Base-by-base conservation (phyloP, 2,329 filamentous ascomycete genomes). In the Thermochaetoides dissita region DNA sequence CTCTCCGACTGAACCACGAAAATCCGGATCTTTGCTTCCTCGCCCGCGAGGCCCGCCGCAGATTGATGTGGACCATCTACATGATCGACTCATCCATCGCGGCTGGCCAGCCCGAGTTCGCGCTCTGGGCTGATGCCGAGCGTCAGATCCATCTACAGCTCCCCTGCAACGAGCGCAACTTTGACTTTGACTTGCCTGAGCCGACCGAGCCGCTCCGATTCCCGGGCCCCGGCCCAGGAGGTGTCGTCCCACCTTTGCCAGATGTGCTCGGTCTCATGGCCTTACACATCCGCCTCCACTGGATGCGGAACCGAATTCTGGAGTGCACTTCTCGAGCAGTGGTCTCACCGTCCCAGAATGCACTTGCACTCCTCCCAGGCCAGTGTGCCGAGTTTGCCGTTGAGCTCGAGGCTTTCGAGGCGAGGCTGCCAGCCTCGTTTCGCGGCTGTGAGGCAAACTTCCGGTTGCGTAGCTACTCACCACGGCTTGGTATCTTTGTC, bases 161-260 rank as follows among this genome's bases (percentile, higher is more conserved):
- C 8, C 67, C 67, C 0, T 70, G 66, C 51, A 68, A 69, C 49
- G 67, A 71, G 53, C 62, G 64, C 2, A 68, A 68, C 45, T 69
- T 69, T 43, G 72, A 77, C 52, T 74, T 74, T 47, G 71, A 75
- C 52, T 63, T 75, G 1, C 68, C 71, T 6, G 71, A 76, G 50
- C 60, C 63, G 5, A 72, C 71, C 7, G 70, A 74, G 45, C 63
- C 63, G 38, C 63, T 74, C n/a, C 60, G 68, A 10, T 55, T 55
- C 24, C 63, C 66, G 1, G 55, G 55, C 0, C 64, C 67, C 1
- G 61, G 63, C 6, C 59, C 65, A 1, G 59, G 63, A 10, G 63
- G 65, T 10, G 58, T 61, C 2, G 58, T 63, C 12, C 63, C 65
- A 8, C 64, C 67, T 0, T 59, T 68, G 12, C 63, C 67, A 2